These are phyloP conservation scores for Picea sitchensis DNA, from an alignment of 75 land plant species.

Conservation along the genomic window DNA sequence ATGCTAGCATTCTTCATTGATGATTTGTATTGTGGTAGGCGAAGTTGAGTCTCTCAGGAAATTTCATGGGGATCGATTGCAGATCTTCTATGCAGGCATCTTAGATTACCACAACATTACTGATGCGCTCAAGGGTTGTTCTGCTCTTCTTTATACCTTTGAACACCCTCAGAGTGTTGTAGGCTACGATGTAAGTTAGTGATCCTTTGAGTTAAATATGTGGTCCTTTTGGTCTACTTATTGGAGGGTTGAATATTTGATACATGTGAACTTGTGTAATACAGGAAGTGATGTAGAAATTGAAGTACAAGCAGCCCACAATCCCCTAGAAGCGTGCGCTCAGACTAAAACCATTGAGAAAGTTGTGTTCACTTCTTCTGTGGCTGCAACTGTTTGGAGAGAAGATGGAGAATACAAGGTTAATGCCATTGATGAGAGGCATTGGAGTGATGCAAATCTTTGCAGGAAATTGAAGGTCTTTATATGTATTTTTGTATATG, in stretches of 20 bases:
- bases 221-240: too few relatives aligned
- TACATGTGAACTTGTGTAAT: too few relatives aligned
- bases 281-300: constrained; percentile 57
- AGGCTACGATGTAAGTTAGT: constrained; percentile 55
- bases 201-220: too few relatives aligned
- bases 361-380: constrained; percentile 73
- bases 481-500: too few relatives aligned
- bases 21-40: background rate
- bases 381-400: constrained; percentile 67
- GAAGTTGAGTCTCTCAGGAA: constrained; percentile 4
- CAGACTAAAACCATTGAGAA: constrained; percentile 56
- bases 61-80: constrained; percentile 29
- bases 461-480: constrained; percentile 69
- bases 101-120: constrained; percentile 68
- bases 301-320: constrained; percentile 78
- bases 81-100: constrained; percentile 45
- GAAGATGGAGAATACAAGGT: constrained; percentile 29
- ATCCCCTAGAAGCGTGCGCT: constrained; percentile 87
- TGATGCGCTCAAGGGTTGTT: constrained; percentile 62
- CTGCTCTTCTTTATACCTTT: constrained; percentile 61
- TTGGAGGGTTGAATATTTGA: background rate
- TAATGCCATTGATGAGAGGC: too few relatives aligned
- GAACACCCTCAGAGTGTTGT: constrained; percentile 47
- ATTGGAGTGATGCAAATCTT: too few relatives aligned
- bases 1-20: too few relatives aligned